A percentile compares a stretch with the other conserved stretches of the same genome.
These are phyloP conservation scores for Chimonanthus salicifolius DNA, from an alignment of 164 flowering plant species.

Conservation along the genomic window DNA sequence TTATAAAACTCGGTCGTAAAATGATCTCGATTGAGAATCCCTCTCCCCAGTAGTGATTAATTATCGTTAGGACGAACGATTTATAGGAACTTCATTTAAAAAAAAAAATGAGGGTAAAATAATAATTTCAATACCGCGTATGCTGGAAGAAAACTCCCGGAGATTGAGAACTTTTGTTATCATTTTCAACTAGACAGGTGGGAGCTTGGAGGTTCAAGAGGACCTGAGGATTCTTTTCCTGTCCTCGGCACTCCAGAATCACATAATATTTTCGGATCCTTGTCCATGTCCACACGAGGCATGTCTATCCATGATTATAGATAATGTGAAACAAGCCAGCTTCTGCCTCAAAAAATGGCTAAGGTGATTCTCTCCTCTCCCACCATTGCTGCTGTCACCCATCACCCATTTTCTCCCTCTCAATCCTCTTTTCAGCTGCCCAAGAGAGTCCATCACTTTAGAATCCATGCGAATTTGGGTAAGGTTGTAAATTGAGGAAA, in stretches of 20 bases:
- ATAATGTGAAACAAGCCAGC: neutral
- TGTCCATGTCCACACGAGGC: neutral
- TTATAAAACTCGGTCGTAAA: too few relatives aligned
- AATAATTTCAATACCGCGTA: too few relatives aligned
- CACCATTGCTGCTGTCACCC: conserved; percentile 15
- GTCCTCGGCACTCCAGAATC: neutral
- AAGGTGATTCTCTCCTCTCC: conserved; percentile 34
- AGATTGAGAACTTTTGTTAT: too few relatives aligned
- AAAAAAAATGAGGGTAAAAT: too few relatives aligned
- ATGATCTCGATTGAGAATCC: too few relatives aligned
- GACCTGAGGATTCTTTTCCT: neutral
- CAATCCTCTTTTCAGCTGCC: conserved; percentile 11
- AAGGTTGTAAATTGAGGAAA: neutral
- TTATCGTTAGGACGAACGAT: too few relatives aligned
- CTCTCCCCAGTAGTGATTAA: too few relatives aligned
- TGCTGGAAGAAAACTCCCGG: too few relatives aligned
- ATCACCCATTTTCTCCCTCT: conserved; percentile 16
- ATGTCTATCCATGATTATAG: neutral
- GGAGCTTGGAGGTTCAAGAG: neutral
- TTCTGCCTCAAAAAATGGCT: conserved; percentile 17
- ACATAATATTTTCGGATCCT: neutral
- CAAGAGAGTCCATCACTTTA: conserved; percentile 23
- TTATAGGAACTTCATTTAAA: too few relatives aligned
- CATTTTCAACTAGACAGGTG: neutral
- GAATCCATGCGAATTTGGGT: conserved; percentile 50